Base-by-base conservation (phyloP, 2,329 filamentous ascomycete species). In the Fusarium sp. region DNA sequence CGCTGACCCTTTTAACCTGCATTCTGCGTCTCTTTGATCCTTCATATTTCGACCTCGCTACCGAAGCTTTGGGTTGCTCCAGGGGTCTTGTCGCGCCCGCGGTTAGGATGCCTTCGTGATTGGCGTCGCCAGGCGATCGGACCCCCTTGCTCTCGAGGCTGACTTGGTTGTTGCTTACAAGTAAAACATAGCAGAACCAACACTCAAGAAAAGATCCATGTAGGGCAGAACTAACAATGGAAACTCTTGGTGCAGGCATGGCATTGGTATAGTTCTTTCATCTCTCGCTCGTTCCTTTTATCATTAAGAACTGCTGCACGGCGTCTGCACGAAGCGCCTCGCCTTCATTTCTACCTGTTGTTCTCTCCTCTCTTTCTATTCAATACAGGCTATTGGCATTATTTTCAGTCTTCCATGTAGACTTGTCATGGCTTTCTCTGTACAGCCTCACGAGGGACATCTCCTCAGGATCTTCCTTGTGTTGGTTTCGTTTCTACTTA, bases 101-200 rank as follows among this genome's bases (percentile, higher is more conserved):
- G 74, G 72, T 65, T 76, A 76, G 59, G 54, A 72, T 66, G 45
- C 12, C 44, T 58, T 55, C 48, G 9, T 76, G 67, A 76, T 76
- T 76, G 74, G 74, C 51, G 44, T 65, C 56, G 41, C 55, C 70
- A 65, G 58, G 69, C 74, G 72, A 74, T 73, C 54, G 20, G 20
- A 44, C 34, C 49, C 62, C 52, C 68, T 45, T 57, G 58, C 41
- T 34, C 53, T 69, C 57, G 13, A 69, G 69, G 65, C 69, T 63
- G 67, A 67, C 65, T 69, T 65, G 53, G 48, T 40, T 67, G 60
- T 47, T 73, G 48, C 64, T 68, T 49, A 64, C 48, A 58, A 6
- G 34, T 38, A 38, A 38, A 38, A 68, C 60, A 58, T 53, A 34
- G 63, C 44, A 63, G 54, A 54, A 58, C 74, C 74, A 76, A 75